phyloP scores from a whole-genome alignment of 345 rosid genomes.

The Syzygium grande region DNA sequence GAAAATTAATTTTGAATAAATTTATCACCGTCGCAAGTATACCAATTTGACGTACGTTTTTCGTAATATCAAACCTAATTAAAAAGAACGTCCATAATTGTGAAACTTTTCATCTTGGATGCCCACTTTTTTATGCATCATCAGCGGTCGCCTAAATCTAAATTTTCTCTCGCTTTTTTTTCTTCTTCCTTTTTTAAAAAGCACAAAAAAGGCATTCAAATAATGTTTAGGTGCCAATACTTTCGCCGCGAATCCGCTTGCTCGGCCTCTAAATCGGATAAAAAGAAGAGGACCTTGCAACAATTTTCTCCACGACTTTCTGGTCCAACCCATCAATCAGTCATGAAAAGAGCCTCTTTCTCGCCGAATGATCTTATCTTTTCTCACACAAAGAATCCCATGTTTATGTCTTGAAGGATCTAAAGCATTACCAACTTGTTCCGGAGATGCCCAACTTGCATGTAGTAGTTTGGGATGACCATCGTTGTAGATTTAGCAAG shows the following conservation, averaged over 20 bases:
- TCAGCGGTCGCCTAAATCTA: too few relatives aligned
- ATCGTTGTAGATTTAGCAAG: neutral
- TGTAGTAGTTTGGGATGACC: neutral
- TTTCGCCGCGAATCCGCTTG: rapidly evolving
- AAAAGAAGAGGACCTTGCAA: neutral
- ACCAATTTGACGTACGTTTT: too few relatives aligned
- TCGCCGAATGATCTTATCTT: rapidly evolving
- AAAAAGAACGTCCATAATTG: neutral
- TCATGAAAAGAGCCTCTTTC: neutral
- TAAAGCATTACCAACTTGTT: neutral
- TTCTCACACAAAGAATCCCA: neutral
- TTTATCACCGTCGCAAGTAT: too few relatives aligned
- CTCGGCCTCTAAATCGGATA: neutral
- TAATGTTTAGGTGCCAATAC: neutral
- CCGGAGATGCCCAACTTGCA: neutral
- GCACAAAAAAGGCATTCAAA: neutral
- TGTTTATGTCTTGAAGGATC: rapidly evolving
- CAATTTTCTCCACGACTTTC: neutral
- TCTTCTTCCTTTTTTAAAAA: neutral
- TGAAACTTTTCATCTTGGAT: neutral
- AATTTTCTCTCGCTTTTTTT: neutral
- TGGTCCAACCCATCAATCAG: neutral
- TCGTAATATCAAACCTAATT: too few relatives aligned
- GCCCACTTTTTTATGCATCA: too few relatives aligned
- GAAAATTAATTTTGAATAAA: too few relatives aligned